These are phyloP conservation scores for Globisporangium radiosum DNA, from an alignment of 352 stramenopile genomes.

Conservation along the genomic window DNA sequence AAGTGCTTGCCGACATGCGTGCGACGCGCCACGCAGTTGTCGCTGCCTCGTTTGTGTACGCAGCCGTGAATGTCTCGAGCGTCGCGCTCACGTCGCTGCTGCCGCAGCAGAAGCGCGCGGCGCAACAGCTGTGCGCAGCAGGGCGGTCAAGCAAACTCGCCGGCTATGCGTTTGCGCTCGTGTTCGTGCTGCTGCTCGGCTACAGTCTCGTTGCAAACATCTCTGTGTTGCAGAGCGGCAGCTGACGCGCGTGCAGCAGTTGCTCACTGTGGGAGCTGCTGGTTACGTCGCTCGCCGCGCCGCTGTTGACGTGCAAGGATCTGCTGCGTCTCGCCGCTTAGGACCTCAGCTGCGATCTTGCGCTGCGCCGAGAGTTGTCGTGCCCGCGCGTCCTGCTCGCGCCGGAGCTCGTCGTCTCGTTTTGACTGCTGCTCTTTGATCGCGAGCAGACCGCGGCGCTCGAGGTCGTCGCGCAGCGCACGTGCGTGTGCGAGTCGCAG, in stretches of 20 bases:
- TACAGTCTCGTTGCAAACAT: conserved; percentile 30
- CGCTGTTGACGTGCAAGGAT: conserved; percentile 15
- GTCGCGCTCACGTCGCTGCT: conserved; percentile 18
- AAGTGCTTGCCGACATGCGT: conserved; percentile 20
- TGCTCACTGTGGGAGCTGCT: background rate
- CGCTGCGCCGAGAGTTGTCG: conserved; percentile 23
- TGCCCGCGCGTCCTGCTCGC: conserved; percentile 24
- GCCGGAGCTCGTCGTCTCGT: conserved; percentile 37
- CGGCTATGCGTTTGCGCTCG: conserved; percentile 17
- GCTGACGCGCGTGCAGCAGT: background rate
- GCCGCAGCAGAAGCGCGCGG: conserved; percentile 30
- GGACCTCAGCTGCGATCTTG: conserved; percentile 25
- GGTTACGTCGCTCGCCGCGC: background rate
- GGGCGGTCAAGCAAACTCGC: conserved; percentile 23
- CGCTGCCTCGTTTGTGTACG: conserved; percentile 14
- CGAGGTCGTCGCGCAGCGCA: conserved; percentile 28
- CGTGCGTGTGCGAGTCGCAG: conserved; percentile 21
- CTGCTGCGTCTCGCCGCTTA: conserved; percentile 36
- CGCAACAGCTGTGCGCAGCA: conserved; percentile 33
- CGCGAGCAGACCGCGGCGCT: conserved; percentile 27
- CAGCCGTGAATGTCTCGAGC: conserved; percentile 24
- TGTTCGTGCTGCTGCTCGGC: conserved; percentile 26
- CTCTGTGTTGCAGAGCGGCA: conserved; percentile 8
- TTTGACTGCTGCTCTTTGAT: conserved; percentile 38
- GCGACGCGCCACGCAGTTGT: conserved; percentile 22